Evolutionary conservation across 1,284 basidiomycete genomes (phyloP).

Genomic region (Ceratobasidium sp.): DNA sequence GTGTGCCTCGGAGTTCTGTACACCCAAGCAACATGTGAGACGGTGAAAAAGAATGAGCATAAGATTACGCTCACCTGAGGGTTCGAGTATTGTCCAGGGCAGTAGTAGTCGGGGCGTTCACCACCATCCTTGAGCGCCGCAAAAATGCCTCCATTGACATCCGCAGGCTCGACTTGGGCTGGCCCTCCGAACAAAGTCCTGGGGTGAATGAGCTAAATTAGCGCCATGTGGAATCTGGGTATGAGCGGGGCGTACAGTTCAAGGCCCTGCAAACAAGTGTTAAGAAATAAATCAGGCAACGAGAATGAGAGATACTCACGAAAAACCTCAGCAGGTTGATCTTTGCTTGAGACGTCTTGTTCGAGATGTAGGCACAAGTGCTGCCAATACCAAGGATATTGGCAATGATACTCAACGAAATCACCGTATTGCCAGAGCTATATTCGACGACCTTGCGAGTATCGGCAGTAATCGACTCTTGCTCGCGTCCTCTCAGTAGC

Average conservation of each 20-base stretch:
- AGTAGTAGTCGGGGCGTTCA: constrained; percentile 19
- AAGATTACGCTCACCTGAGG: constrained; percentile 21
- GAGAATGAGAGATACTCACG: not conserved
- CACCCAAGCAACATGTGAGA: not conserved
- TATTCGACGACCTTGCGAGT: constrained; percentile 35
- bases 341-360: constrained; percentile 40
- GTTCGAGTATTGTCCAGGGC: constrained; percentile 43
- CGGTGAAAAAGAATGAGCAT: not conserved
- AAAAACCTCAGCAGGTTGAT: constrained; percentile 43
- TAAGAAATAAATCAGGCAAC: not conserved
- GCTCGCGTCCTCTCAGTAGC: constrained; percentile 30
- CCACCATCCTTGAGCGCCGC: constrained; percentile 37
- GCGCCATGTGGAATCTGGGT: not conserved
- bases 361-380: constrained; percentile 38
- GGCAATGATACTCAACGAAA: constrained; percentile 32
- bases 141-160: constrained; percentile 43
- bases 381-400: constrained; percentile 26
- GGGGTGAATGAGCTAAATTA: not conserved
- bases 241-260: constrained; percentile 14
- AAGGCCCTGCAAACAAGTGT: constrained; percentile 5
- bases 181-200: constrained; percentile 43
- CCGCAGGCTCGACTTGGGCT: constrained; percentile 42
- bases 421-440: constrained; percentile 40
- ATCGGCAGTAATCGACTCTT: not conserved
- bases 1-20: constrained; percentile 44